Percentiles rank a stretch among this genome's conserved stretches.
These are phyloP conservation scores for Cutaneotrichosporon cutaneum DNA, from an alignment of 1,284 basidiomycete genomes.

Conservation along the genomic window DNA sequence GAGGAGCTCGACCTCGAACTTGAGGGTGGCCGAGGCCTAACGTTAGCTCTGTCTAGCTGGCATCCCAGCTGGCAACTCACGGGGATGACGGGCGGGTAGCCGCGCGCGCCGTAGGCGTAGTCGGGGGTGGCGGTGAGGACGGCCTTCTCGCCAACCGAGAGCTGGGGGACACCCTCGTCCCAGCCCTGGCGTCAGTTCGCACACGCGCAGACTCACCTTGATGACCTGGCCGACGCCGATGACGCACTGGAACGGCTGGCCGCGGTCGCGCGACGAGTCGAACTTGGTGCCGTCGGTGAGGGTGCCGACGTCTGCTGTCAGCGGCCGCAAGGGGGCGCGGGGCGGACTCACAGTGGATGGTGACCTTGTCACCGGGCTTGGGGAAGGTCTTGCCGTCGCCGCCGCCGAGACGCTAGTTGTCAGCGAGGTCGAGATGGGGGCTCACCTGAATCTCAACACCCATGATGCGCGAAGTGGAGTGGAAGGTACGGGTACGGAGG, in stretches of 20 bases:
- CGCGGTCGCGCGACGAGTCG: slow-evolving; percentile 55
- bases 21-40: slow-evolving; percentile 47
- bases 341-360: slow-evolving; percentile 50
- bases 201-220: slow-evolving; percentile 47
- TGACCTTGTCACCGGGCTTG: slow-evolving; percentile 46
- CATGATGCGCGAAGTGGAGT: slow-evolving; percentile 50
- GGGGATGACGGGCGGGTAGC: slow-evolving; percentile 65
- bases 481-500: slow-evolving; percentile 40
- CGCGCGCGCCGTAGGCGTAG: slow-evolving; percentile 46
- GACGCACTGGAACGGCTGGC: slow-evolving; percentile 65
- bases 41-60: not conserved
- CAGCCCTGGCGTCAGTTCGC: slow-evolving; percentile 60
- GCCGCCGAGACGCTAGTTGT: slow-evolving; percentile 42
- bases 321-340: not conserved
- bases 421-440: slow-evolving; percentile 2
- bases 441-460: slow-evolving; percentile 51
- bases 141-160: slow-evolving; percentile 77
- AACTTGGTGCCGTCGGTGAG: slow-evolving; percentile 54
- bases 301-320: slow-evolving; percentile 50
- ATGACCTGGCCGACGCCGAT: slow-evolving; percentile 78
- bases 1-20: slow-evolving; percentile 60
- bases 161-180: slow-evolving; percentile 80
- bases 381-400: slow-evolving; percentile 54
- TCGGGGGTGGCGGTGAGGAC: slow-evolving; percentile 57
- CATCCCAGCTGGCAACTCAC: slow-evolving; percentile 24